Percentiles rank a stretch among this genome's conserved stretches.
These are phyloP conservation scores for Neurospora intermedia DNA, from an alignment of 495 filamentous ascomycete species.

Conservation along the genomic window DNA sequence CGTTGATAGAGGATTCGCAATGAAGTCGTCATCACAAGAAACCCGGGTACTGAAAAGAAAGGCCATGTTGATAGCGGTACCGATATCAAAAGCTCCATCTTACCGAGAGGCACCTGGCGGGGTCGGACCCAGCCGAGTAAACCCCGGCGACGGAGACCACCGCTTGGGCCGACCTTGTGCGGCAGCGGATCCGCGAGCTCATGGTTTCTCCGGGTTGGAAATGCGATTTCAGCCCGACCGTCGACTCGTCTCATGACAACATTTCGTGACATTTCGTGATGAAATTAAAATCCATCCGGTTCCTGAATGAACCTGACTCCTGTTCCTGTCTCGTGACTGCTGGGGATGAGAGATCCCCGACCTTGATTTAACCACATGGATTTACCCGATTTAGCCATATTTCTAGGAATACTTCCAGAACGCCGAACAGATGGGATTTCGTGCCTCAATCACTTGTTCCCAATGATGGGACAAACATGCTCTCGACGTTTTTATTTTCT, in stretches of 20 bases:
- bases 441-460: not conserved
- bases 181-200: not conserved
- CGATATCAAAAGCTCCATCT: not conserved
- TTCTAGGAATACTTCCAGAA: no score
- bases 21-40: not conserved
- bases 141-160: not conserved
- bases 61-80: not conserved
- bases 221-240: not conserved
- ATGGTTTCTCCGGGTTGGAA: not conserved
- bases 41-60: not conserved
- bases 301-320: not conserved
- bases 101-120: not conserved
- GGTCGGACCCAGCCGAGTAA: not conserved
- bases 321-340: not conserved
- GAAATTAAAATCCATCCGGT: not conserved
- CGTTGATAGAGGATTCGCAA: not conserved
- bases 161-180: not conserved
- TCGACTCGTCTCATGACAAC: not conserved
- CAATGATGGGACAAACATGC: not conserved
- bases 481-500: no score
- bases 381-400: no score
- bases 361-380: no score
- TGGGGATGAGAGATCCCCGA: not conserved
- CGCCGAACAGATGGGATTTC: not conserved
- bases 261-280: not conserved